Conservation (phyloP, 768 basidiomycete genomes). For the Boletus patriciae region DNA sequence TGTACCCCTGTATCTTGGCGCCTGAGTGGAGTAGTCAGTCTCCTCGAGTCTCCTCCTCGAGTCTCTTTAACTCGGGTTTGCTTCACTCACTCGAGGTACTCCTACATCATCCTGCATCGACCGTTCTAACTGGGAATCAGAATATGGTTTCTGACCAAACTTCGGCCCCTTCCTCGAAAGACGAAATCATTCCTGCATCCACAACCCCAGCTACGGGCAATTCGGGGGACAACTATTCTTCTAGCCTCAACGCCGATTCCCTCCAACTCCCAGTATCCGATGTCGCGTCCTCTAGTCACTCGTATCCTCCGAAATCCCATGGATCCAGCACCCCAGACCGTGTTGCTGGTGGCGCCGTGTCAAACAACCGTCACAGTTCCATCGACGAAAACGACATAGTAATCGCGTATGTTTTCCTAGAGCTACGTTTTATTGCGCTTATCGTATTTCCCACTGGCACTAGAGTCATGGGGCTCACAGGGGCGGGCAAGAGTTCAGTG, state of each 20-base stretch:
- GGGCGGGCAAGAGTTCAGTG: conserved; percentile 21
- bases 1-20: not conserved
- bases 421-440: not conserved
- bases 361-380: not conserved
- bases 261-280: not conserved
- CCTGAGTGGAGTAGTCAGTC: not conserved
- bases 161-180: not conserved
- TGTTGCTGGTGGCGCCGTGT: not conserved
- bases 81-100: not conserved
- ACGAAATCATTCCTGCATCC: not conserved
- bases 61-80: not conserved
- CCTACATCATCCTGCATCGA: not conserved
- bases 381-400: conserved; percentile 12
- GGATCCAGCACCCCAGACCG: not conserved
- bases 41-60: not conserved
- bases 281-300: not conserved
- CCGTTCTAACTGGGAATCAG: not conserved
- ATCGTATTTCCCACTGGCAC: not conserved
- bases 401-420: conserved; percentile 14
- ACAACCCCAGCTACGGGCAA: not conserved
- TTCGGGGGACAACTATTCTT: not conserved
- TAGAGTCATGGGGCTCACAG: conserved; percentile 21
- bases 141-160: not conserved
- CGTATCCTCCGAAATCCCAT: not conserved
- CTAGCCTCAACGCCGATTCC: not conserved